A percentile compares a stretch with the other conserved stretches of the same genome.
These are phyloP conservation scores for Mycocentrospora acerina DNA, from an alignment of 2,329 filamentous ascomycete species.

Conservation along the genomic window DNA sequence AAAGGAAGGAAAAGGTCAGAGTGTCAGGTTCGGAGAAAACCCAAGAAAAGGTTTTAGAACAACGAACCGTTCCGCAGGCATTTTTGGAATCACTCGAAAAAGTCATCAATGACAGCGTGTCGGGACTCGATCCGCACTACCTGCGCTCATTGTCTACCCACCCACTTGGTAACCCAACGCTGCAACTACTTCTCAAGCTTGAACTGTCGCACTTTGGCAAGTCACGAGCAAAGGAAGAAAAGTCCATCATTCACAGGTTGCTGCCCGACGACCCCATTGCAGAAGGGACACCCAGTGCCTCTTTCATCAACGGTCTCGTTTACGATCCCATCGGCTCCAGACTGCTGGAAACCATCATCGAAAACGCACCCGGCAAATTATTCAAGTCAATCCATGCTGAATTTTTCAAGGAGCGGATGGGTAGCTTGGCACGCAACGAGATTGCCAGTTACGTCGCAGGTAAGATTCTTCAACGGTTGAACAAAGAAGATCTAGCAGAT, in stretches of 20 bases:
- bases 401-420: conserved; percentile 77
- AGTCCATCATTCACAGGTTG: conserved; percentile 72
- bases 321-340: conserved; percentile 91
- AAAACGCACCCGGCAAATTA: conserved; percentile 77
- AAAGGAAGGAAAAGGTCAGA: conserved; percentile 82
- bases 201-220: conserved; percentile 77
- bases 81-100: conserved; percentile 78
- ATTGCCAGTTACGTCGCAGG: conserved; percentile 87
- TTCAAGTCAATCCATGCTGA: conserved; percentile 86
- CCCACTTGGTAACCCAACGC: conserved; percentile 84
- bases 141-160: conserved; percentile 84
- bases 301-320: conserved; percentile 81
- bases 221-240: conserved; percentile 63
- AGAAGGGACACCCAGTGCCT: conserved; percentile 71
- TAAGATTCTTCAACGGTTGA: conserved; percentile 76
- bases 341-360: conserved; percentile 82
- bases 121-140: conserved; percentile 74
- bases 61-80: conserved; percentile 68
- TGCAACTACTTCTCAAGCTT: conserved; percentile 87
- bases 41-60: conserved; percentile 44
- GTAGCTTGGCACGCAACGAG: conserved; percentile 81
- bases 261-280: conserved; percentile 77
- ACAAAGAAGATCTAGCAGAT: conserved; percentile 79
- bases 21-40: conserved; percentile 51
- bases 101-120: conserved; percentile 75